phyloP scores from a whole-genome alignment of 148 eudicot species.

The Camellia japonica region DNA sequence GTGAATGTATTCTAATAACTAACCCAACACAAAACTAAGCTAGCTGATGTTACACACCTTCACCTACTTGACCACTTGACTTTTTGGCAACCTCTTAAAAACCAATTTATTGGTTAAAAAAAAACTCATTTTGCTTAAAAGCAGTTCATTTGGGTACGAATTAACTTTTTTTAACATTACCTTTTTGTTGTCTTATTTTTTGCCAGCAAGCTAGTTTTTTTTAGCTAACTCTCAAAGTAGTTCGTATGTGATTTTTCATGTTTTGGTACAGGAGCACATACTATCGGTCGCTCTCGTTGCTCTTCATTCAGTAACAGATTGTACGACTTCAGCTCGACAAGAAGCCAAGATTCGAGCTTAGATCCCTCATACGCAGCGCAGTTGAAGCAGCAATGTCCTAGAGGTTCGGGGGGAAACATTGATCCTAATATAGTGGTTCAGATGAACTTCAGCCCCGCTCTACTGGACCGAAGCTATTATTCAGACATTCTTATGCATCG shows the following conservation, averaged over 20 bases:
- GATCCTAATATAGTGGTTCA: conserved; percentile 18
- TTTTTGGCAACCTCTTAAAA: no score
- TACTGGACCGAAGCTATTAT: conserved; percentile 15
- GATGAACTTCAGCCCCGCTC: conserved; percentile 17
- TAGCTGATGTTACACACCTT: no score
- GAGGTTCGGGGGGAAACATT: background rate
- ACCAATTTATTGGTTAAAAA: no score
- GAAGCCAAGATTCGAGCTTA: conserved; percentile 26
- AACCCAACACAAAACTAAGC: no score
- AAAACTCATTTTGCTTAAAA: no score
- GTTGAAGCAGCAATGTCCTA: conserved; percentile 32
- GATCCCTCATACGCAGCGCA: conserved; percentile 21
- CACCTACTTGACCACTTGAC: no score
- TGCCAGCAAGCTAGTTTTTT: background rate
- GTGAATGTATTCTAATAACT: no score
- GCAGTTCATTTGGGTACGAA: no score
- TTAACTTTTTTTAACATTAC: no score
- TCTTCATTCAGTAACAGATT: conserved; percentile 27
- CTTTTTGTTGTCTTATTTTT: background rate
- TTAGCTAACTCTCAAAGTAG: no score
- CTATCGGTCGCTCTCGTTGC: conserved; percentile 47
- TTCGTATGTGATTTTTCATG: background rate
- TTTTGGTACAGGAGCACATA: conserved; percentile 21
- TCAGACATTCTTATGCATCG: background rate
- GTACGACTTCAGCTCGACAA: conserved; percentile 20